These are phyloP conservation scores for Neurospora cerealis DNA, from an alignment of 495 filamentous ascomycete species.

Conservation along the genomic window DNA sequence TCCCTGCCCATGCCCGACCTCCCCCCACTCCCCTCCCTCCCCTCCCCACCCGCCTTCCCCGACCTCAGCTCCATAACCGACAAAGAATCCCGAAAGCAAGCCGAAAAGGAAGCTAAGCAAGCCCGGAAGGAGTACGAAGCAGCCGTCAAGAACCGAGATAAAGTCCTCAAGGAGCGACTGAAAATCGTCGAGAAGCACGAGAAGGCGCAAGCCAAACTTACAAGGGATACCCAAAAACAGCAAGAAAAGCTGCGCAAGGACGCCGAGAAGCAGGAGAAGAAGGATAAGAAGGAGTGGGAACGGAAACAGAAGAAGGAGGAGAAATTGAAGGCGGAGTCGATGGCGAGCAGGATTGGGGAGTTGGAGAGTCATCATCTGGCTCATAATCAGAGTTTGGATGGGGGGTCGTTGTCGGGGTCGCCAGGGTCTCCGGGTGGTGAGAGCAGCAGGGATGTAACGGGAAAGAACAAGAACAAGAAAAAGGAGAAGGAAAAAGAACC, in stretches of 20 bases:
- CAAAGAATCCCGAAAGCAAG: constrained; percentile 53
- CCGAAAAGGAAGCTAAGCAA: constrained; percentile 50
- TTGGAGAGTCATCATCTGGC: neutral
- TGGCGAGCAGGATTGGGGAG: neutral
- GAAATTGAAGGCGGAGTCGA: constrained; percentile 10
- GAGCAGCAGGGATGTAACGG: neutral
- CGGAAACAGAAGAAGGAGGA: constrained; percentile 8
- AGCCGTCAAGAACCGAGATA: constrained; percentile 54
- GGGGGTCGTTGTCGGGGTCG: neutral
- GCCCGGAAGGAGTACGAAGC: constrained; percentile 49
- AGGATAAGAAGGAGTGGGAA: constrained; percentile 13
- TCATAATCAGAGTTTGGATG: constrained; percentile 3
- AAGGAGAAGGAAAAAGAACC: constrained; percentile 7
- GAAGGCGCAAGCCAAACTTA: constrained; percentile 37
- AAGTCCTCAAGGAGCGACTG: constrained; percentile 46
- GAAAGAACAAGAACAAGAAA: neutral
- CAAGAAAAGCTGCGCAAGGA: constrained; percentile 25
- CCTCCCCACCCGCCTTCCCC: too few species aligned
- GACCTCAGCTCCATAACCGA: constrained; percentile 43
- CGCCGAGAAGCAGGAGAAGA: constrained; percentile 14
- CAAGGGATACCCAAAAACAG: constrained; percentile 23
- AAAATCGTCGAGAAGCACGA: constrained; percentile 45
- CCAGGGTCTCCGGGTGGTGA: constrained; percentile 2
- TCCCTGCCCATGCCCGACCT: constrained; percentile 13
- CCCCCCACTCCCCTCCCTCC: constrained; percentile 4